Conservation (phyloP, 257 asterid genomes). For the Nicotiana attenuata region DNA sequence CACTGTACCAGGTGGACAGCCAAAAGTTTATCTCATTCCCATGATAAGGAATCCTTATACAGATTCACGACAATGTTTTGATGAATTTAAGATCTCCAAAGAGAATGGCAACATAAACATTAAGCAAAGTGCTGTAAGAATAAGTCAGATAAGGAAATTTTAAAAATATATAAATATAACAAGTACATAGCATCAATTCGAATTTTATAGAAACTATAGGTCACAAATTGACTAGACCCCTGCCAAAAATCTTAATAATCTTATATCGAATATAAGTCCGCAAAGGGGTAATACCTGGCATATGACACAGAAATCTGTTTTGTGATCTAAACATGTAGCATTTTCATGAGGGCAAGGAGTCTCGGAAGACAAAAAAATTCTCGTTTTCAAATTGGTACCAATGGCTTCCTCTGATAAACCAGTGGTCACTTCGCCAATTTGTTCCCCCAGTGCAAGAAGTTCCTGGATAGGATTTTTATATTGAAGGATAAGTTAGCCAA, state of each 20-base stretch:
- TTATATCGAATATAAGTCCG: not conserved
- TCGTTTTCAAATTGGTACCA: conserved; percentile 41
- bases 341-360: conserved; percentile 28
- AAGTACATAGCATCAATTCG: not conserved
- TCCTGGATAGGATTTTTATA: conserved; percentile 40
- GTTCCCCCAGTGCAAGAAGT: conserved; percentile 84
- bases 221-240: not conserved
- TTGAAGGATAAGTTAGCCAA: not conserved
- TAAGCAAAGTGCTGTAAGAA: not conserved
- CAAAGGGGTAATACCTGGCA: conserved; percentile 55
- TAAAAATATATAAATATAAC: not conserved
- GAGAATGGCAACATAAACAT: not conserved
- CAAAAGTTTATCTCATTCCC: not conserved
- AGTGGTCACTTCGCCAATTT: conserved; percentile 68
- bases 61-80: not conserved
- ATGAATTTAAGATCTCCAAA: not conserved
- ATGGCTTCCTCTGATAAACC: conserved; percentile 59
- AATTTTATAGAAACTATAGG: not conserved
- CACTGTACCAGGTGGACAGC: not conserved
- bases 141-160: not conserved
- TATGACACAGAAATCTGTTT: conserved; percentile 56
- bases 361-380: conserved; percentile 35
- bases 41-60: not conserved
- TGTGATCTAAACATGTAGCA: conserved; percentile 30
- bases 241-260: not conserved